Evolutionary conservation across 306 rosid species (phyloP), one percentile per base, ranked within the genome.

Genomic region (Senna siamea): DNA sequence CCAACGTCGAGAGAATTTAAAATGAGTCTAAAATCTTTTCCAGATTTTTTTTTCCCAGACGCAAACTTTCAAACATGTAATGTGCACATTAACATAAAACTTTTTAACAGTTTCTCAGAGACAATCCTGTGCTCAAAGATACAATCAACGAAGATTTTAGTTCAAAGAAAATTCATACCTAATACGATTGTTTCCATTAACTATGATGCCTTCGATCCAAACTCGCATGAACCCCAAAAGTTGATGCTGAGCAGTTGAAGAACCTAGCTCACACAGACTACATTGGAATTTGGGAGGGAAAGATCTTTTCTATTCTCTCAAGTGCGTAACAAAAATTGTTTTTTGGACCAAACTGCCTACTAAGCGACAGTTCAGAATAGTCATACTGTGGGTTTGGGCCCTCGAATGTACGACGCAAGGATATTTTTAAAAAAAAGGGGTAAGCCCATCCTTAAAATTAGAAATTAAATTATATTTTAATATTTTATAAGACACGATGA

Each of bases 1-100:
- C 77, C 79, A 74, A 71, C 28, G 3, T 64, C 5, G 15, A 56
- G 10, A 72, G 44, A 34, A 43, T 18, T 57, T 51, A 30, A 53
- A 61, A 43, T 38, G 69, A 75, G 57, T 12, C 23, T 22, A 34
- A 64, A 55, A 64, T 32, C 20, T 65, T 18, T 53, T 18, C 55
- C 32, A 9, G 19, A 58, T 54, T 50, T 34, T 15, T 34, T 15
- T 44, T 37, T 55, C 68, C 6, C n/a, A 26, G 47, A 44, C 53
- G 53, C 65, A 37, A 46, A 51, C 18, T 56, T 37, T 38, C 65
- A 38, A 71, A 53, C 35, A 63, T 62, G 44, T 50, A 13, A 63
- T 19, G 47, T 56, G 75, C 71, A 34, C 54, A 8, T 5, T 14
- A 1, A 70, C 0, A 52, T 2, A 38, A n/a, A 18, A 71, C 6